Evolutionary conservation across 1,139 yeast species (phyloP).

Genomic region (Magnusiomyces tetraspermus): DNA sequence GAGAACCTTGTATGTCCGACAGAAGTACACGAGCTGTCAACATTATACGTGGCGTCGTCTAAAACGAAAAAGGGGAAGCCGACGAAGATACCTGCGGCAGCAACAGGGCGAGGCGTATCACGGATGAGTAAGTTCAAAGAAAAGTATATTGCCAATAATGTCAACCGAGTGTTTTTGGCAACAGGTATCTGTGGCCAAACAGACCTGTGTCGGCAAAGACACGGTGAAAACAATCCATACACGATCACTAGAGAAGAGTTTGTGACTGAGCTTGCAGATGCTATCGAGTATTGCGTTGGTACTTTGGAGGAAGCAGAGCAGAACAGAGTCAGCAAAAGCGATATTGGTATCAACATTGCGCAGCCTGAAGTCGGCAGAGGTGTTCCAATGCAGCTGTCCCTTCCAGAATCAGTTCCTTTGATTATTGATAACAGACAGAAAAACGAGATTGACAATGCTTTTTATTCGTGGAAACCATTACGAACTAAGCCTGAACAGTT

Average conservation of each 20-base stretch:
- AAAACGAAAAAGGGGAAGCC: background rate
- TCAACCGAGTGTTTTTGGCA: background rate
- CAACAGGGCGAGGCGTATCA: background rate
- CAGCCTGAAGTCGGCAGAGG: conserved; percentile 12
- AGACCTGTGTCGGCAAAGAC: background rate
- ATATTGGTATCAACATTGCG: conserved; percentile 6
- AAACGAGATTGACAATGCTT: conserved; percentile 10
- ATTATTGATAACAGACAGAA: conserved; percentile 13
- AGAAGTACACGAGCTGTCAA: background rate
- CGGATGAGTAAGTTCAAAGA: conserved; percentile 2
- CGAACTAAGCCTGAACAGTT: conserved; percentile 20
- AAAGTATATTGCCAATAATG: conserved; percentile 1
- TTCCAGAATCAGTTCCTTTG: conserved; percentile 12
- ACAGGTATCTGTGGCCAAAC: background rate
- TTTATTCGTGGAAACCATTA: conserved; percentile 19
- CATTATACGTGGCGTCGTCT: background rate
- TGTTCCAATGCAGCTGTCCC: conserved; percentile 7
- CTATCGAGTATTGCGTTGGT: background rate
- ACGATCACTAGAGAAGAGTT: background rate
- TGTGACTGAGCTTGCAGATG: background rate
- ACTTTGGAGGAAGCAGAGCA: background rate
- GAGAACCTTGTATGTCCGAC: background rate
- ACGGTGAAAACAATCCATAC: background rate
- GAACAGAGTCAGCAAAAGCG: background rate
- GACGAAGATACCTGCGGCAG: background rate